Conservation (phyloP, 148 eudicot genomes). For the Persicaria tinctoria region DNA sequence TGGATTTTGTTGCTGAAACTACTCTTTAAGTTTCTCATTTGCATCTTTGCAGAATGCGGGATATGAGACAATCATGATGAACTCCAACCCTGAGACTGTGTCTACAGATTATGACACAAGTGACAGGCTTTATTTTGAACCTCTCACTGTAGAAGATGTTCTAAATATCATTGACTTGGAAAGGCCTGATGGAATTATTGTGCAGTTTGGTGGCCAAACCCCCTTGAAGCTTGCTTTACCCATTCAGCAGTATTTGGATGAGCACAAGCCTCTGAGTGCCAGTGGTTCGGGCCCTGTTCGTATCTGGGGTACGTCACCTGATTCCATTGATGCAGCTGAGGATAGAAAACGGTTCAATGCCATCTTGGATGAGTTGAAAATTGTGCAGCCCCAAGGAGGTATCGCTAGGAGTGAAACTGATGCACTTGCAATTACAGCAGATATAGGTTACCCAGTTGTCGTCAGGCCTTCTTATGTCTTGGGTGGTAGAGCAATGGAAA, state of each 20-base stretch:
- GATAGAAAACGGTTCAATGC: slow-evolving; percentile 93
- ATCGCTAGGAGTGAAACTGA: slow-evolving; percentile 84
- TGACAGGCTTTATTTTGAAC: slow-evolving; percentile 93
- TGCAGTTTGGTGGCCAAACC: slow-evolving; percentile 98
- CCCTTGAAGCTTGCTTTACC: slow-evolving; percentile 84
- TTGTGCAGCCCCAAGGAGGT: slow-evolving; percentile 91
- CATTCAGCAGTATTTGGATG: slow-evolving; percentile 75
- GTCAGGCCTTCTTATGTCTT: slow-evolving; percentile 94
- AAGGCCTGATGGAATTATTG: slow-evolving; percentile 91
- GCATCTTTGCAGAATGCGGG: slow-evolving; percentile 60
- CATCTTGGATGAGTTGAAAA: slow-evolving; percentile 64
- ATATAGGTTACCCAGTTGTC: slow-evolving; percentile 93
- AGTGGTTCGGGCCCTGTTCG: slow-evolving; percentile 76
- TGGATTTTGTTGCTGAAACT: neutral
- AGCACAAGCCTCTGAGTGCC: slow-evolving; percentile 53
- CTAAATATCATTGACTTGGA: slow-evolving; percentile 90
- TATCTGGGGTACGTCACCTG: slow-evolving; percentile 98
- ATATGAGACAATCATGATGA: slow-evolving; percentile 99
- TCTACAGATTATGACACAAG: slow-evolving; percentile 98
- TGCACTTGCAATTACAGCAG: slow-evolving; percentile 80
- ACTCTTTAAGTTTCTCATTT: neutral
- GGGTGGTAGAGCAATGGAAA: slow-evolving; percentile 98
- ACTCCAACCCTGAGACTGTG: slow-evolving; percentile 96
- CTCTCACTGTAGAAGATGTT: slow-evolving; percentile 94
- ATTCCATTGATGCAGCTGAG: slow-evolving; percentile 95